Conservation (phyloP, 305 asterid species). For the Vinca major region DNA sequence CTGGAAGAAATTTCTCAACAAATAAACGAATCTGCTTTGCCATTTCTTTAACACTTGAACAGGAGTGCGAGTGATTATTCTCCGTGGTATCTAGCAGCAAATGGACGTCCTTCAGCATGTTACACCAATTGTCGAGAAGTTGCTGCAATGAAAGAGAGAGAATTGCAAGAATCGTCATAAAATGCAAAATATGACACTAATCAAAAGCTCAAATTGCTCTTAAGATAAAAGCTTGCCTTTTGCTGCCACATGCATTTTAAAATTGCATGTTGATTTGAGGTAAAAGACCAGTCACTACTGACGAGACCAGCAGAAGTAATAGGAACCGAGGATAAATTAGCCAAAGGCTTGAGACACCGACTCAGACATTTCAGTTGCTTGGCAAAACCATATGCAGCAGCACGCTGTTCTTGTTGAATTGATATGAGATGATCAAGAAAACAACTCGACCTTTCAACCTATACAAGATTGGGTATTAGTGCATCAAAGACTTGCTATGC, state of each 20-base stretch:
- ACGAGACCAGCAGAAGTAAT: constrained; percentile 17
- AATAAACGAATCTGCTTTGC: constrained; percentile 40
- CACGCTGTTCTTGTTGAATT: constrained; percentile 94
- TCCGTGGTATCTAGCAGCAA: constrained; percentile 51
- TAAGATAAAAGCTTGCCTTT: constrained; percentile 37
- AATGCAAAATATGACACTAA: not conserved
- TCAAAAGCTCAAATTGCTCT: not conserved
- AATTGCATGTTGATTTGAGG: constrained; percentile 42
- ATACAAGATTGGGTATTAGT: constrained; percentile 3
- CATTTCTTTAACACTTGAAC: constrained; percentile 44
- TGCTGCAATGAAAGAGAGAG: constrained; percentile 46
- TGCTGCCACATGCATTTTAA: constrained; percentile 86
- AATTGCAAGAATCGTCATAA: not conserved
- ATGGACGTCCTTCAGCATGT: constrained; percentile 51
- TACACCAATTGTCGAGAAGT: constrained; percentile 62
- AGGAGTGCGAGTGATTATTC: constrained; percentile 52
- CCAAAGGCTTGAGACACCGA: constrained; percentile 50
- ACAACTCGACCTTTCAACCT: constrained; percentile 67
- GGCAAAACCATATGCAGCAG: constrained; percentile 48
- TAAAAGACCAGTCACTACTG: constrained; percentile 19
- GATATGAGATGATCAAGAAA: constrained; percentile 65
- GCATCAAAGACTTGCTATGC: not conserved
- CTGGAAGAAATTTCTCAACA: constrained; percentile 42
- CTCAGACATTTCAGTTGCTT: constrained; percentile 47
- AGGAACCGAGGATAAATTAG: constrained; percentile 45